Evolutionary conservation across 2,329 filamentous ascomycete species (phyloP), one percentile per base, ranked within the genome.

Genomic region (Chaetomiaceae sp.): DNA sequence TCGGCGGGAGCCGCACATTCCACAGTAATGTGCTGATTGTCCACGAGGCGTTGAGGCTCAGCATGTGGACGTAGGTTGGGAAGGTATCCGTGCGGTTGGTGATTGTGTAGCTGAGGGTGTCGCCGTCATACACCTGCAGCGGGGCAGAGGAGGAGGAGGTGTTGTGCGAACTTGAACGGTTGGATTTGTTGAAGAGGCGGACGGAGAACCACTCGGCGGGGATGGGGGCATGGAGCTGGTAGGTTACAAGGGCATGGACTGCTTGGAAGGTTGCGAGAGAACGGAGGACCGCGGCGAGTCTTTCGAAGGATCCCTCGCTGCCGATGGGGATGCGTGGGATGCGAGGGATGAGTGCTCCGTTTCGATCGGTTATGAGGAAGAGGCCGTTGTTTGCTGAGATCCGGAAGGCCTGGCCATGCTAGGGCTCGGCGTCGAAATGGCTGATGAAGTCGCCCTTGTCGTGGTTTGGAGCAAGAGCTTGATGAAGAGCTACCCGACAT

Each of bases 11-110:
- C 11, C 27, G 46, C 4, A 51, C 49, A 29, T 60, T 53, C 58
- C 58, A 60, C 1, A 57, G 46, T n/a, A 59, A 33, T 5, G 49
- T 48, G 1, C 49, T 40, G 8, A 60, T 37, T 0, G 51, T 56
- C 56, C 56, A 60, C 3, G 58, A 57, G 7, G 53, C 49, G 29
- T 58, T 60, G 44, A 60, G 56, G 43, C 58, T 58, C 3, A 60
- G 19, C 53, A 60, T 55, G 38, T 60, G 51, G 1, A 58, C 56
- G 20, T 52, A 39, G 3, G 48, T 52, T 2, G 56, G 46, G n/a
- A 44, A 29, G 19, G 2, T 15, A 15, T 43, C 14, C 2, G 40
- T 51, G 25, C 43, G 43, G 48, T 56, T 58, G 31, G 53, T 42
- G 9, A 60, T 23, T 1, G 47, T 27, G 43, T 56, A 58, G 22